Evolutionary conservation across 352 stramenopile genomes (phyloP).

Genomic region (Phytophthora quininea): DNA sequence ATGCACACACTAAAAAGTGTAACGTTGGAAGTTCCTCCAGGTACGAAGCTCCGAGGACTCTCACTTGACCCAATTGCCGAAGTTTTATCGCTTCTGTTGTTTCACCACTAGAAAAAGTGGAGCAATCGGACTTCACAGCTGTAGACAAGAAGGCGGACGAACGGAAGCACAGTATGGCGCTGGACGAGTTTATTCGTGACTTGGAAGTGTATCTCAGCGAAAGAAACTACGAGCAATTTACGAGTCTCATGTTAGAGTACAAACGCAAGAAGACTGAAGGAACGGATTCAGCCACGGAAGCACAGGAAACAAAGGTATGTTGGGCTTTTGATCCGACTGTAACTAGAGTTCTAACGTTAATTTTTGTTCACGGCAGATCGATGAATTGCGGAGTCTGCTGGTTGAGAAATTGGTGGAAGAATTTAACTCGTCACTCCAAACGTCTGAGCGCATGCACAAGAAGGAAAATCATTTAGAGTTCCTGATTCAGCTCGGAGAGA

Average conservation of each 20-base stretch:
- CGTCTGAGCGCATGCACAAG: conserved; percentile 82
- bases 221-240: conserved; percentile 70
- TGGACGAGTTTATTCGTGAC: conserved; percentile 71
- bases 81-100: too few species aligned
- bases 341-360: neutral
- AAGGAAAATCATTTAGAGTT: conserved; percentile 81
- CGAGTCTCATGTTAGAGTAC: conserved; percentile 55
- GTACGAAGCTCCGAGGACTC: conserved; percentile 31
- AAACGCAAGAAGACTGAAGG: conserved; percentile 50
- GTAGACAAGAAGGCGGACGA: conserved; percentile 57
- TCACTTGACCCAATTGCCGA: too few species aligned
- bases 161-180: conserved; percentile 47
- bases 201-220: conserved; percentile 73
- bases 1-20: conserved; percentile 62
- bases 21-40: conserved; percentile 47
- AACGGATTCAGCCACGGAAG: conserved; percentile 38
- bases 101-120: conserved; percentile 55
- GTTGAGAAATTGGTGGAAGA: conserved; percentile 68
- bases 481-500: conserved; percentile 74
- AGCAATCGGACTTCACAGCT: conserved; percentile 41
- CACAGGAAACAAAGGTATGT: conserved; percentile 52
- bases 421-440: conserved; percentile 80
- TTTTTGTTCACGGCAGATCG: conserved; percentile 35
- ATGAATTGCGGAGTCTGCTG: conserved; percentile 62
- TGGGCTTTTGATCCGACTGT: neutral